Percentiles rank a stretch among this genome's conserved stretches.
phyloP scores from a whole-genome alignment of 1,284 basidiomycete genomes.

The Cerioporus squamosus region DNA sequence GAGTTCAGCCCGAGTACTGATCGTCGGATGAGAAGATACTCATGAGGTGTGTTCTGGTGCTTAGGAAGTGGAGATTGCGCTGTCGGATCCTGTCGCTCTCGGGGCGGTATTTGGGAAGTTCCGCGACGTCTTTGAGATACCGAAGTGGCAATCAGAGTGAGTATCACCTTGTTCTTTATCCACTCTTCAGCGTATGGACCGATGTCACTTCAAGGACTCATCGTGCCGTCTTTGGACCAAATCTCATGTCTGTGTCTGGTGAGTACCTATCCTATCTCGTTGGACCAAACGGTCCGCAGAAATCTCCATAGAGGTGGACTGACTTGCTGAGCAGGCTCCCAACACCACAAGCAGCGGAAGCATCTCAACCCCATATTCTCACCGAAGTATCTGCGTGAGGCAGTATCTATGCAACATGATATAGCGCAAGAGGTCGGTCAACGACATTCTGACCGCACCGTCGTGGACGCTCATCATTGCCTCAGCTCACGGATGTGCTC shows the following conservation, averaged over 20 bases:
- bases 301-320: not conserved
- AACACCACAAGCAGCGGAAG: constrained; percentile 2
- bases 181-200: not conserved
- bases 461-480: not conserved
- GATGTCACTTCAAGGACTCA: not conserved
- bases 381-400: constrained; percentile 1
- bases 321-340: not conserved
- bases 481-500: constrained; percentile 1
- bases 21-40: not conserved
- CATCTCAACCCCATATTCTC: constrained; percentile 6
- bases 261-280: not conserved
- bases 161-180: not conserved
- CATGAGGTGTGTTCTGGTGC: not conserved
- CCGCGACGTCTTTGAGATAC: constrained; percentile 2
- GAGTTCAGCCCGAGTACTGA: not conserved
- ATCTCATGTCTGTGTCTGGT: not conserved
- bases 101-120: constrained; percentile 5
- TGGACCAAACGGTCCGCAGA: not conserved
- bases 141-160: not conserved
- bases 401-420: not conserved
- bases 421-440: not conserved
- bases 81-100: constrained; percentile 5
- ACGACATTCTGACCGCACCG: not conserved
- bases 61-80: constrained; percentile 1
- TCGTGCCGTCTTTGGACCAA: constrained; percentile 1